These are phyloP conservation scores for Candida montana DNA, from an alignment of 805 yeast species.

Conservation along the genomic window DNA sequence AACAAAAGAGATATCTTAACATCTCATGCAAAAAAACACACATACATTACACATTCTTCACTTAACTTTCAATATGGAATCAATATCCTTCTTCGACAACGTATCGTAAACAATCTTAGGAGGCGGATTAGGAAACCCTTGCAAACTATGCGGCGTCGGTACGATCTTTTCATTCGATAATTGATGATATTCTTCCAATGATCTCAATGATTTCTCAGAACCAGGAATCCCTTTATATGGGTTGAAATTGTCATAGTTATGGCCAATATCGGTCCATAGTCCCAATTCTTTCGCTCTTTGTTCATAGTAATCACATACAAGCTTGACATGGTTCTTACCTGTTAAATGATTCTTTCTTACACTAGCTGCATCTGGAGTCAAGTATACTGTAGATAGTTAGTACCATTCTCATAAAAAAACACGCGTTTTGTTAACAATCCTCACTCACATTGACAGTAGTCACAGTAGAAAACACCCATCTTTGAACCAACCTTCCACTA, in stretches of 20 bases:
- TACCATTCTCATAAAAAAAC: neutral
- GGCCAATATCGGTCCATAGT: constrained; percentile 26
- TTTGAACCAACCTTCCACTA: neutral
- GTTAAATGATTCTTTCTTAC: constrained; percentile 74
- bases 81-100: neutral
- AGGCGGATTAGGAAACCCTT: constrained; percentile 22
- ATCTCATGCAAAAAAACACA: too few species aligned
- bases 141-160: constrained; percentile 24
- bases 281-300: constrained; percentile 29
- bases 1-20: too few species aligned
- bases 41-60: too few species aligned
- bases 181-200: constrained; percentile 17
- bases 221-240: constrained; percentile 31
- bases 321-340: constrained; percentile 71
- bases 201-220: neutral
- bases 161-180: constrained; percentile 15
- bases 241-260: constrained; percentile 15
- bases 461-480: constrained; percentile 77
- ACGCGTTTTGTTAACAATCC: too few species aligned
- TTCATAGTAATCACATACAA: constrained; percentile 73
- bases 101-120: constrained; percentile 18
- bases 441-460: constrained; percentile 62
- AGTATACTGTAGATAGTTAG: constrained; percentile 37
- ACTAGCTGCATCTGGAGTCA: constrained; percentile 86
- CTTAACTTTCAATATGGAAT: neutral